A percentile compares a stretch with the other conserved stretches of the same genome.
These are phyloP conservation scores for Suhomyces kunorum DNA, from an alignment of 1,139 yeast species.

Conservation along the genomic window DNA sequence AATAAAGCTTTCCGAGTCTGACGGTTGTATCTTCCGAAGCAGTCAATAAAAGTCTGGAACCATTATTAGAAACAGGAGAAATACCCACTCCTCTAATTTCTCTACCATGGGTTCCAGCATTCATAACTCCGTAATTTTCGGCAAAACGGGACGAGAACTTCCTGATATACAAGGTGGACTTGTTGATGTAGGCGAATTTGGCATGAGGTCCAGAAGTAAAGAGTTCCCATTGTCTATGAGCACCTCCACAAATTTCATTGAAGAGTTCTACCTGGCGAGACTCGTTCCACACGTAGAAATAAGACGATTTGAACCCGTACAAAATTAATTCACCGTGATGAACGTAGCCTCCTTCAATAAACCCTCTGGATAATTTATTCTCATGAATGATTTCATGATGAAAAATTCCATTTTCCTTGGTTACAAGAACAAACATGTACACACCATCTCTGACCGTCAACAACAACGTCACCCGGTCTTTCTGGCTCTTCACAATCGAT, in stretches of 20 bases:
- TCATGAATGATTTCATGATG: constrained; percentile 47
- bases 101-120: constrained; percentile 82
- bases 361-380: constrained; percentile 72
- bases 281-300: constrained; percentile 83
- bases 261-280: constrained; percentile 69
- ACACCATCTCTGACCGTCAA: constrained; percentile 68
- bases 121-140: constrained; percentile 30
- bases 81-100: constrained; percentile 73
- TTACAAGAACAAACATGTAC: constrained; percentile 41
- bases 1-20: constrained; percentile 51
- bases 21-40: constrained; percentile 91
- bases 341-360: constrained; percentile 70
- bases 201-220: constrained; percentile 20
- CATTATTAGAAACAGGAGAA: constrained; percentile 28
- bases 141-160: constrained; percentile 24
- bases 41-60: constrained; percentile 52
- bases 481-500: constrained; percentile 31
- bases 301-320: constrained; percentile 81
- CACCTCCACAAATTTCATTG: constrained; percentile 85
- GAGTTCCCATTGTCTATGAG: constrained; percentile 81
- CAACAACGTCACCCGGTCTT: constrained; percentile 27
- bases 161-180: constrained; percentile 43
- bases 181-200: constrained; percentile 57
- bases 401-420: constrained; percentile 16
- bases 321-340: constrained; percentile 50